These are phyloP conservation scores for Sideroxylon spinosum DNA, from an alignment of 179 eudicot species.

Conservation along the genomic window DNA sequence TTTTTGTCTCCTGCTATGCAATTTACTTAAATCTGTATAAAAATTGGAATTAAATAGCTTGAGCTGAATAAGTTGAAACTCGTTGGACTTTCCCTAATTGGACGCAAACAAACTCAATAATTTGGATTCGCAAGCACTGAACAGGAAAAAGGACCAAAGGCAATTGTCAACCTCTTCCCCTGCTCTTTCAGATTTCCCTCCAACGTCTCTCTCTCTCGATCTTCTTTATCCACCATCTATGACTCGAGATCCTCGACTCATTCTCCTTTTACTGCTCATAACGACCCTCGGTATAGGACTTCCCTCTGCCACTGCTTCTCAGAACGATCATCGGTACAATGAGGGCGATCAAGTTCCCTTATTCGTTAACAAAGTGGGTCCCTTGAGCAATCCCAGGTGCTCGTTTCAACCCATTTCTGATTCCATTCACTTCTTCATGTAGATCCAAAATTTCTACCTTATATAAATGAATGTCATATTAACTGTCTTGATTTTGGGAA, in stretches of 20 bases:
- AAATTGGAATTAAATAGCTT: no score
- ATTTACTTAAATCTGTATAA: no score
- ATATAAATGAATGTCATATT: background rate
- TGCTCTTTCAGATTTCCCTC: no score
- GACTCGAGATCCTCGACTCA: conserved; percentile 15
- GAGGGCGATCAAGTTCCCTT: conserved; percentile 74
- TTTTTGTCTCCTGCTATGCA: no score
- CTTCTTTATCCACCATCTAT: conserved; percentile 7
- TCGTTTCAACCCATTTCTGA: conserved; percentile 3
- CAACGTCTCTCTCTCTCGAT: background rate
- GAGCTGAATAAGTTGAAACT: no score
- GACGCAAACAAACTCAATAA: no score
- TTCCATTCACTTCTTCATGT: background rate
- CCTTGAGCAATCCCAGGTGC: conserved; percentile 81
- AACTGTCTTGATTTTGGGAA: background rate
- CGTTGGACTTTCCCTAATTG: no score
- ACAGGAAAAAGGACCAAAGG: no score
- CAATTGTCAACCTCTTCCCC: no score
- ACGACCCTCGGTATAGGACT: conserved; percentile 20
- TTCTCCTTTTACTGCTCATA: conserved; percentile 11
- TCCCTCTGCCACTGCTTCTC: conserved; percentile 24
- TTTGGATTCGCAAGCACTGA: no score
- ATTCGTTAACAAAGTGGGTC: conserved; percentile 64
- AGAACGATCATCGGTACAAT: conserved; percentile 46
- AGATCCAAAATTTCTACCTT: background rate